Evolutionary conservation across 2,329 filamentous ascomycete genomes (phyloP), one percentile per base, ranked within the genome.

Genomic region (Xylariaceae sp.): DNA sequence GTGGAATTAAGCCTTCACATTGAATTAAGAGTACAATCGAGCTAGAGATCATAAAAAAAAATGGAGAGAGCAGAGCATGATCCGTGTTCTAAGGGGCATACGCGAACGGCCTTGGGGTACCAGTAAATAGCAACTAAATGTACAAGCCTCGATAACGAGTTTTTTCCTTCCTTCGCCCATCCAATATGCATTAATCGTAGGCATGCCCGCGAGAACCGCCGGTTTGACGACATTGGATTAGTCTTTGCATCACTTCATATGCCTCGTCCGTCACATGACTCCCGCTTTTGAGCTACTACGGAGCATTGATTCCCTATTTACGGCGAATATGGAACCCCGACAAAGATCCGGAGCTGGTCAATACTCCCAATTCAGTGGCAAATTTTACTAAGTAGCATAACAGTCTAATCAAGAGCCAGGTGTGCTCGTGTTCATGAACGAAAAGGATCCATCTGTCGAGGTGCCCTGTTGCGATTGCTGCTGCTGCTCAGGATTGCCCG

Each of bases 401-500:
- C n/a, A n/a, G n/a, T n/a, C n/a, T n/a, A n/a, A n/a, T 49, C 48
- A 59, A 10, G 57, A 41, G 29, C 53, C 47, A 16, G 61, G 52
- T 3, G 59, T 59, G 25, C 38, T 48, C 5, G 55, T 50, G 40
- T 63, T 61, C 44, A 63, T 50, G 37, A 64, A 64, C 1, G 58
- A 46, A 41, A 55, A 64, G 17, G 60, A 59, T 17, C 53, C 61
- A 44, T 64, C 62, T 8, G 27, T 32, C 33, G 59, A 45, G 4
- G 56, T 61, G 27, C 57, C 59, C 17, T 54, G 54, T 22, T 63
- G 57, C 27, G 59, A 57, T 27, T 58, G 60, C 17, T 54, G 55
- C 23, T 63, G 56, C 23, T 60, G 58, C 37, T 63, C 61, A 6
- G 56, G 52, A 29, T 55, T 56, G 0, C 61, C 63, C 4, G 60